These are phyloP conservation scores for Fusarium verticillioides DNA, from an alignment of 2,329 filamentous ascomycete species.

Conservation along the genomic window DNA sequence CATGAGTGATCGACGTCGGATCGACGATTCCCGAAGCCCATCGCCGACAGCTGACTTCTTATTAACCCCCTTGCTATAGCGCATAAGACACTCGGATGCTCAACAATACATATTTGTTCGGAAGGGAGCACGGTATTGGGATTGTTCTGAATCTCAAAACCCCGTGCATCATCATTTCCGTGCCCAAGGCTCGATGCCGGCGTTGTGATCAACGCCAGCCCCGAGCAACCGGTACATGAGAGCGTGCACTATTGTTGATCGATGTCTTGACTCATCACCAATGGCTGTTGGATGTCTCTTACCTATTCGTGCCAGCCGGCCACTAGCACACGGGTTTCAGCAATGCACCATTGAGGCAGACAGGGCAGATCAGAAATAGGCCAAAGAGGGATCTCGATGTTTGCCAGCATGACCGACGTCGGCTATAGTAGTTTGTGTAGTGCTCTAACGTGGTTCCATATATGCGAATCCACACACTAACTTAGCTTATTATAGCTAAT, in stretches of 20 bases:
- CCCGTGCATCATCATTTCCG: background rate
- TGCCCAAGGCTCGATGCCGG: background rate
- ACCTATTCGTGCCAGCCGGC: background rate
- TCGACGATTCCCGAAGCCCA: conserved; percentile 36
- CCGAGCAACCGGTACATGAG: conserved; percentile 11
- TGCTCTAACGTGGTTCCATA: background rate
- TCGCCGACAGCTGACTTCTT: conserved; percentile 10
- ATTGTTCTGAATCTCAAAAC: background rate
- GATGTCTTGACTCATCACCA: conserved; percentile 1
- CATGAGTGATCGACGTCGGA: conserved; percentile 36
- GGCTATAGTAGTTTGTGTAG: background rate
- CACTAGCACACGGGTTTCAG: background rate
- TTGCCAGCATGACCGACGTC: background rate
- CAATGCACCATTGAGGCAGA: background rate
- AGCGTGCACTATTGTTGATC: background rate
- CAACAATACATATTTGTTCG: background rate
- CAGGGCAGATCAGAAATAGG: too few species aligned
- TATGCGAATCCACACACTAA: background rate
- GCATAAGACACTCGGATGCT: background rate
- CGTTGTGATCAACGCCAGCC: conserved; percentile 15
- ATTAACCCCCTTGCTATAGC: conserved; percentile 5
- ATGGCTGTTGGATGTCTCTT: background rate
- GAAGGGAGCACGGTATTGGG: background rate
- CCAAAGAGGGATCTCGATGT: background rate
- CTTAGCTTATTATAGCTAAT: background rate